Evolutionary conservation across 345 rosid species (phyloP).

Genomic region (Sapria himalayana): DNA sequence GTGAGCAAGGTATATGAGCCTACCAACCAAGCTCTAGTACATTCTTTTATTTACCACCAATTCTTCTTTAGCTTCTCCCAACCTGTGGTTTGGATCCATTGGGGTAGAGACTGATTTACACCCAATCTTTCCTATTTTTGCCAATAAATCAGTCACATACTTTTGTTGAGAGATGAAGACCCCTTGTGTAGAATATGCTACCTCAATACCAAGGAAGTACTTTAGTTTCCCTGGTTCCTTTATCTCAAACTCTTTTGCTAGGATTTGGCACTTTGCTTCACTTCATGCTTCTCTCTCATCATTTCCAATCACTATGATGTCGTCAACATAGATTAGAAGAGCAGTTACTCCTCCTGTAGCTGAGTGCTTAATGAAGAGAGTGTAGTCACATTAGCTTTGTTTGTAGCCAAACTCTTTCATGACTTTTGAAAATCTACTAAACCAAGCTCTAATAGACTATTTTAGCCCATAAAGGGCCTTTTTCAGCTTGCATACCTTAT

Average conservation of each 20-base stretch:
- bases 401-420: background rate
- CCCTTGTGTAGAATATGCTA: background rate
- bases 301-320: too few species aligned
- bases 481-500: too few species aligned
- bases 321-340: background rate
- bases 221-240: background rate
- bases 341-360: background rate
- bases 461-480: too few species aligned
- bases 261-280: background rate
- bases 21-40: conserved; percentile 1
- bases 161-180: background rate
- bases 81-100: too few species aligned
- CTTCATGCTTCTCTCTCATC: background rate
- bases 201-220: background rate
- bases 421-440: background rate
- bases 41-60: too few species aligned
- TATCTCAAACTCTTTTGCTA: background rate
- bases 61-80: too few species aligned
- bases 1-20: conserved; percentile 3
- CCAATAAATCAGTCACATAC: background rate
- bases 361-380: too few species aligned
- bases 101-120: too few species aligned
- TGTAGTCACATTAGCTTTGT: too few species aligned
- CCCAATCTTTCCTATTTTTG: background rate
- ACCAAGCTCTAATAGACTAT: background rate